Evolutionary conservation across 352 stramenopile species (phyloP).

Genomic region (Stramenopiles sp.): DNA sequence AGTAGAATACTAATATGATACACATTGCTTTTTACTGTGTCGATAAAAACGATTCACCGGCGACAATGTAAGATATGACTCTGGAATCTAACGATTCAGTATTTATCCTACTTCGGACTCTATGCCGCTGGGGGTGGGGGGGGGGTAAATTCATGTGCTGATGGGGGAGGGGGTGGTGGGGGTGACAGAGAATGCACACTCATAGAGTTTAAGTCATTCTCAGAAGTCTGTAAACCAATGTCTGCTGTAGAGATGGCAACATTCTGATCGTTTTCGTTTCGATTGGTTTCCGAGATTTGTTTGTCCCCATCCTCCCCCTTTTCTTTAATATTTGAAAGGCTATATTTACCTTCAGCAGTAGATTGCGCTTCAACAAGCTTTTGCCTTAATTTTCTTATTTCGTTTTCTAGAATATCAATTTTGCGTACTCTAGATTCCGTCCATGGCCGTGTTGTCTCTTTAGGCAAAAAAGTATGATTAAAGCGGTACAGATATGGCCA

Average conservation of each 20-base stretch:
- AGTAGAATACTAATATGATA: no score
- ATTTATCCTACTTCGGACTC: no score
- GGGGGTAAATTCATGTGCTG: not conserved
- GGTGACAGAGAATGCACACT: not conserved
- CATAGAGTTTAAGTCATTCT: not conserved
- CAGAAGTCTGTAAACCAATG: not conserved
- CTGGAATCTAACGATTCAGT: no score
- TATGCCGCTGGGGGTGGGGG: not conserved
- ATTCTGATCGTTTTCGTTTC: no score
- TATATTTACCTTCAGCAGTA: no score
- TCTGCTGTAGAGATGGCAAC: no score
- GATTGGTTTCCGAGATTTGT: no score
- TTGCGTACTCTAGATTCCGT: not conserved
- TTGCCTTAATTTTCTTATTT: not conserved
- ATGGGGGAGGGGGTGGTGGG: not conserved
- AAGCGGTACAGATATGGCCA: conserved; percentile 2
- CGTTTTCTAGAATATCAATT: not conserved
- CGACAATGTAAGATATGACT: no score
- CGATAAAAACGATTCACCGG: no score
- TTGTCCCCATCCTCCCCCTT: no score
- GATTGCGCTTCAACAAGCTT: not conserved
- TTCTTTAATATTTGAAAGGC: not conserved
- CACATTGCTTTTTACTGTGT: no score
- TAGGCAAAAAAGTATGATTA: not conserved
- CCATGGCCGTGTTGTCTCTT: not conserved